Percentiles rank a stretch among this genome's conserved stretches.
Evolutionary conservation across 2,329 filamentous ascomycete species (phyloP).

Genomic region (Ceratocystis ficicola): DNA sequence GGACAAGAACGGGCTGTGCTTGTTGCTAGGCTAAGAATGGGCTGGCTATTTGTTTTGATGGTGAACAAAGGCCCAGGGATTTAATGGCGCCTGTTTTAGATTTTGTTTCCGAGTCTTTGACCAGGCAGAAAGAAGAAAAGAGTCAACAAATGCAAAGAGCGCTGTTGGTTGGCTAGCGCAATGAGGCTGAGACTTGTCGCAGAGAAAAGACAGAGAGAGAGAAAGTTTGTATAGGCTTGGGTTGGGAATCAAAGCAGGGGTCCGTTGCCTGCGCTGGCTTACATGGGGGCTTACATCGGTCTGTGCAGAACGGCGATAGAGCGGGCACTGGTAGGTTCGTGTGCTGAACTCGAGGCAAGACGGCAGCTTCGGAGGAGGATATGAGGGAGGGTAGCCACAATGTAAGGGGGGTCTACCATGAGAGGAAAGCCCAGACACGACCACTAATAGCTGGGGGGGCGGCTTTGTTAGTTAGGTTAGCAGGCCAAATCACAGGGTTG

Average conservation of each 20-base stretch:
- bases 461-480: no score
- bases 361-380: not conserved
- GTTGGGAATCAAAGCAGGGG: no score
- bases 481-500: not conserved
- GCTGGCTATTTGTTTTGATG: constrained; percentile 2
- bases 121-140: not conserved
- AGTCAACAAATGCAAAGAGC: not conserved
- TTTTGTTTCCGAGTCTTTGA: constrained; percentile 12
- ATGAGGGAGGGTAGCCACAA: no score
- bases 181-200: no score
- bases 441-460: not conserved
- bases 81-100: constrained; percentile 18
- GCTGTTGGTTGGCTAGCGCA: no score
- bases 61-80: constrained; percentile 16
- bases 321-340: not conserved
- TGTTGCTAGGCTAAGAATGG: not conserved
- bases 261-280: no score
- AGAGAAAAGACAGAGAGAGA: no score
- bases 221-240: no score
- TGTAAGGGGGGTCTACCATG: not conserved
- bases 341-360: not conserved
- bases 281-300: no score
- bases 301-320: not conserved
- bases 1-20: no score
- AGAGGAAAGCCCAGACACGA: not conserved